These are phyloP conservation scores for Torrubiella hemipterigena DNA, from an alignment of 2,329 filamentous ascomycete genomes.

Conservation along the genomic window DNA sequence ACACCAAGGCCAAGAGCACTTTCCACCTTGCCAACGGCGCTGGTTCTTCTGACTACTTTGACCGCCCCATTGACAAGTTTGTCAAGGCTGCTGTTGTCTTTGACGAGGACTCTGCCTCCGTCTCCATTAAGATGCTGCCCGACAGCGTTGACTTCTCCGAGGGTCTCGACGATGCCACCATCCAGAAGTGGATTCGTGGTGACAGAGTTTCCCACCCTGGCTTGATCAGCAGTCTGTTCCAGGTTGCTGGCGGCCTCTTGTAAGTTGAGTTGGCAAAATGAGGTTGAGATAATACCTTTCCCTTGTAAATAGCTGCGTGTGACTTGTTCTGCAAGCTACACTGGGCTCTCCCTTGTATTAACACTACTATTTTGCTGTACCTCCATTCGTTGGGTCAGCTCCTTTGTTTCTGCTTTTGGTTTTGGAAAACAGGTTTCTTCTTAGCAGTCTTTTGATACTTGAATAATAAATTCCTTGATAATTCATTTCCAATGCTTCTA, in stretches of 20 bases:
- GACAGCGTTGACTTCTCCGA: slow-evolving; percentile 26
- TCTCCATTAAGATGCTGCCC: slow-evolving; percentile 43
- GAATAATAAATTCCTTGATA: too few species aligned
- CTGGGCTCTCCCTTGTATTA: too few species aligned
- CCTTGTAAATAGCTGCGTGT: too few species aligned
- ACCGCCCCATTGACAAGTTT: slow-evolving; percentile 44
- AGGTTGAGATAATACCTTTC: too few species aligned
- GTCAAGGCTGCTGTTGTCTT: slow-evolving; percentile 57
- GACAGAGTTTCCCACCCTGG: slow-evolving; percentile 5
- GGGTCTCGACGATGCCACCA: slow-evolving; percentile 24
- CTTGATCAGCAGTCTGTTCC: slow-evolving; percentile 13
- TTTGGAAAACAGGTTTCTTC: too few species aligned
- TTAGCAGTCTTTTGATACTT: too few species aligned
- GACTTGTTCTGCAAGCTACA: too few species aligned
- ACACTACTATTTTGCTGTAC: too few species aligned
- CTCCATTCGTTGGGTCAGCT: too few species aligned
- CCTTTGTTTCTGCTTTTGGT: too few species aligned
- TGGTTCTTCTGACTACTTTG: slow-evolving; percentile 61
- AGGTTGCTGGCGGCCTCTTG: slow-evolving; percentile 7
- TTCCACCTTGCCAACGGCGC: slow-evolving; percentile 52
- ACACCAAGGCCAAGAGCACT: slow-evolving; percentile 56
- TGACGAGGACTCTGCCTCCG: slow-evolving; percentile 32
- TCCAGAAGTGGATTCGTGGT: slow-evolving; percentile 20
- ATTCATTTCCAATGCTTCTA: too few species aligned
- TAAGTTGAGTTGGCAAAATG: neutral